Evolutionary conservation across 306 rosid species (phyloP).

Genomic region (Cucumis melo): DNA sequence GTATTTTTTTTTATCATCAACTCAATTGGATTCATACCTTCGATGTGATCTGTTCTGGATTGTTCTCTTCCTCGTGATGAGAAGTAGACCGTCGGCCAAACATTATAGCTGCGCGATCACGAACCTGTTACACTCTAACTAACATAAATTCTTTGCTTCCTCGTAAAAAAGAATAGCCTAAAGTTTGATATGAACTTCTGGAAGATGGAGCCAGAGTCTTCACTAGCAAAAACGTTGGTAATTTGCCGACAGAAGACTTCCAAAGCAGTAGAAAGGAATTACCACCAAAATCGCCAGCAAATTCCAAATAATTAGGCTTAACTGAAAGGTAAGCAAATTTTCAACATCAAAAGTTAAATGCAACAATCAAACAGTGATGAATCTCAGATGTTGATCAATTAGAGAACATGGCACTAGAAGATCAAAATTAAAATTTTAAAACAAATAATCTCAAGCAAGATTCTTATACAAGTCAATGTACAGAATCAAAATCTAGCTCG

Average conservation of each 20-base stretch:
- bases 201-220: neutral
- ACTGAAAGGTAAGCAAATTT: neutral
- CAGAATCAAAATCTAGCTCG: neutral
- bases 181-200: neutral
- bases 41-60: neutral
- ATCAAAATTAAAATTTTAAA: neutral
- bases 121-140: neutral
- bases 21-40: neutral
- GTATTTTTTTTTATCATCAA: neutral
- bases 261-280: neutral
- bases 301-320: neutral
- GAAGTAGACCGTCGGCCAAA: conserved; percentile 1
- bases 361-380: neutral
- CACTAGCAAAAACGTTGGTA: neutral
- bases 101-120: neutral
- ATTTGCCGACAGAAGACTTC: neutral
- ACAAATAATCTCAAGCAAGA: neutral
- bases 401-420: neutral
- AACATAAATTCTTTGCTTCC: neutral
- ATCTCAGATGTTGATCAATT: neutral
- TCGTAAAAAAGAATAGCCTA: neutral
- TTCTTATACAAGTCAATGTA: neutral
- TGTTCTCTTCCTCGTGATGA: conserved; percentile 2
- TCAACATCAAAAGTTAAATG: neutral
- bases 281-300: no score